phyloP scores from a whole-genome alignment of 192 early-diverging fungal genomes.

The Neocallimastix lanati region DNA sequence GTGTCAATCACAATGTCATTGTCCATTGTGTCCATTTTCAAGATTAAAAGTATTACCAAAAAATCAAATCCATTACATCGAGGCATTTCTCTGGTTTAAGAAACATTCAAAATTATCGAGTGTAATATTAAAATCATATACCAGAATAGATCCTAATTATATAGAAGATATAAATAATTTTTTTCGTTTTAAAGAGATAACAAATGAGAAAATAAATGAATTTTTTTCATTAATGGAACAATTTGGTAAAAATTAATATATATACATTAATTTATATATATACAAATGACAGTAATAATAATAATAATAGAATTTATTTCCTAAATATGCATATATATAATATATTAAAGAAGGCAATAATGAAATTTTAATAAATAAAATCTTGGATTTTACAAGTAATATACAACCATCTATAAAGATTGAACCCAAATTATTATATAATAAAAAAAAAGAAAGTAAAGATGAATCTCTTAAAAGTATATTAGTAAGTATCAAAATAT shows the following conservation, averaged over 20 bases:
- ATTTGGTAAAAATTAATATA: not conserved
- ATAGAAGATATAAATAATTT: not conserved
- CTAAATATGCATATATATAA: no score
- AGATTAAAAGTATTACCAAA: not conserved
- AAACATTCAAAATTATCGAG: not conserved
- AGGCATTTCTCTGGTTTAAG: not conserved
- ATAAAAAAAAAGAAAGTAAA: not conserved
- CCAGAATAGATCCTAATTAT: not conserved
- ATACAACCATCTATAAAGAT: not conserved
- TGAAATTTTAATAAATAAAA: not conserved
- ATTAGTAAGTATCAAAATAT: not conserved
- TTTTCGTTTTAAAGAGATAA: not conserved
- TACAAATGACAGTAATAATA: no score
- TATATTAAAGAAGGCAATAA: not conserved
- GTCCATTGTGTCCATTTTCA: not conserved
- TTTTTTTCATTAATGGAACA: not conserved
- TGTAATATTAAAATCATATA: not conserved
- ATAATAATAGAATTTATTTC: no score
- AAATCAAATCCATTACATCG: not conserved
- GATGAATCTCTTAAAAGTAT: not conserved
- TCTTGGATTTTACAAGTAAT: not conserved
- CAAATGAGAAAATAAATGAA: not conserved
- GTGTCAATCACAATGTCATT: not conserved
- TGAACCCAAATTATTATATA: not conserved
- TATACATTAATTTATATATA: no score